These are phyloP conservation scores for Zoysia japonica DNA, from an alignment of 176 grass and related monocot genomes.

Conservation along the genomic window DNA sequence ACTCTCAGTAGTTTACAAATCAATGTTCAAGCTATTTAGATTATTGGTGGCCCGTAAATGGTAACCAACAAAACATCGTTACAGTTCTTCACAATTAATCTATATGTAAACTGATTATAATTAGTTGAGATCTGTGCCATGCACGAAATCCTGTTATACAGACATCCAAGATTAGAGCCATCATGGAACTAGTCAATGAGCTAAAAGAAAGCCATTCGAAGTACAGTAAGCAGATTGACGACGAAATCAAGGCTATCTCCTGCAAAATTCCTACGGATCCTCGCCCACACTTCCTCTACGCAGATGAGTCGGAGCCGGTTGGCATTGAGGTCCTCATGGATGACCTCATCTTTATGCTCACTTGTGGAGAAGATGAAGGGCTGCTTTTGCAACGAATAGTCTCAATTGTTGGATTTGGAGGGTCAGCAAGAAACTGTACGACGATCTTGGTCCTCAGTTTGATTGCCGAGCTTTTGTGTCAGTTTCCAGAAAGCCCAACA, in stretches of 20 bases:
- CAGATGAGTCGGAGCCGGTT: not conserved
- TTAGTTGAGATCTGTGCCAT: not conserved
- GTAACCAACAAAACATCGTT: not conserved
- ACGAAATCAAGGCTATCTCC: not conserved
- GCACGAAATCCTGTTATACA: not conserved
- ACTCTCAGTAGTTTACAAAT: no score
- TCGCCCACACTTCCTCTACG: not conserved
- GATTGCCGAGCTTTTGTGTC: not conserved
- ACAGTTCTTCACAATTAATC: not conserved
- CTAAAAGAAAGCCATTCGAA: not conserved
- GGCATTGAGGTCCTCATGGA: not conserved
- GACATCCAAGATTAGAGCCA: not conserved
- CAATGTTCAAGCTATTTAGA: no score
- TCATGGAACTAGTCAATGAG: not conserved
- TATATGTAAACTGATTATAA: not conserved
- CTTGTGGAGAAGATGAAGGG: not conserved
- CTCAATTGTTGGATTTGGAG: not conserved
- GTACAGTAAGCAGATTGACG: not conserved
- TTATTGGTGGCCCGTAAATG: no score
- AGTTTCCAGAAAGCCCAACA: not conserved
- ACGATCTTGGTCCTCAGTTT: not conserved
- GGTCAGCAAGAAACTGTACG: not conserved
- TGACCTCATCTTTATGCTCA: not conserved
- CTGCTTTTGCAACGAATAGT: not conserved
- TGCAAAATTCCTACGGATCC: not conserved